Evolutionary conservation across 1,284 basidiomycete genomes (phyloP).

Genomic region (Gastroboletus turbinatus): DNA sequence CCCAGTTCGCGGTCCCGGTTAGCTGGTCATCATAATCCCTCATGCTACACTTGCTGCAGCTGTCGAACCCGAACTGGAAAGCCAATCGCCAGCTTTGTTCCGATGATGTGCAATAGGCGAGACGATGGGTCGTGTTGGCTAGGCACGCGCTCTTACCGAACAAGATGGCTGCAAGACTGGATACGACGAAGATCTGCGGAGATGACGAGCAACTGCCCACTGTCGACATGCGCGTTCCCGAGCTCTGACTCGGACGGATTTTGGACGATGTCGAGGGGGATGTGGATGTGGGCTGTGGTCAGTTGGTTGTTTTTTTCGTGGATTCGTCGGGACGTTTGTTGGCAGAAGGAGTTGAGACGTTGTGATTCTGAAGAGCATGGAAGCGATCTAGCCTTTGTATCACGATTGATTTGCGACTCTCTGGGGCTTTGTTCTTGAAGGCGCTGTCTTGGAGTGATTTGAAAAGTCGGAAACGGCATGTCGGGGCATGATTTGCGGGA

Average conservation of each 20-base stretch:
- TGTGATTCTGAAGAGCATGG: too few relatives aligned
- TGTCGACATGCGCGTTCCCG: constrained; percentile 1
- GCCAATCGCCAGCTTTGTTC: neutral
- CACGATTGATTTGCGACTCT: constrained; percentile 29
- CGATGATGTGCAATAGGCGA: neutral
- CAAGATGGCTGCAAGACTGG: neutral
- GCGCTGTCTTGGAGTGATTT: constrained; percentile 39
- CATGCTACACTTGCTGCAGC: too few relatives aligned
- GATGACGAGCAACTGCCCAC: neutral
- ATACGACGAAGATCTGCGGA: neutral
- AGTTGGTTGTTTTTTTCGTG: too few relatives aligned
- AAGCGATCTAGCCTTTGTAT: constrained; percentile 15
- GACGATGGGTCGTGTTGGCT: neutral
- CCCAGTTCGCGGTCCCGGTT: too few relatives aligned
- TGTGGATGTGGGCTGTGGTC: too few relatives aligned
- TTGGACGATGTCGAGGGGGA: neutral
- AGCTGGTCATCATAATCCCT: too few relatives aligned
- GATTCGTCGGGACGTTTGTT: too few relatives aligned
- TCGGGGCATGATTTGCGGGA: neutral
- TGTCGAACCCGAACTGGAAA: too few relatives aligned
- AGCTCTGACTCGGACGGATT: neutral
- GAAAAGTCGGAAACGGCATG: constrained; percentile 2
- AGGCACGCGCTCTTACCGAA: neutral
- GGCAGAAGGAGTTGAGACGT: neutral
- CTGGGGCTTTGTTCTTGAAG: constrained; percentile 41